Conservation (phyloP, 352 stramenopile genomes). For the Globisporangium splendens region DNA sequence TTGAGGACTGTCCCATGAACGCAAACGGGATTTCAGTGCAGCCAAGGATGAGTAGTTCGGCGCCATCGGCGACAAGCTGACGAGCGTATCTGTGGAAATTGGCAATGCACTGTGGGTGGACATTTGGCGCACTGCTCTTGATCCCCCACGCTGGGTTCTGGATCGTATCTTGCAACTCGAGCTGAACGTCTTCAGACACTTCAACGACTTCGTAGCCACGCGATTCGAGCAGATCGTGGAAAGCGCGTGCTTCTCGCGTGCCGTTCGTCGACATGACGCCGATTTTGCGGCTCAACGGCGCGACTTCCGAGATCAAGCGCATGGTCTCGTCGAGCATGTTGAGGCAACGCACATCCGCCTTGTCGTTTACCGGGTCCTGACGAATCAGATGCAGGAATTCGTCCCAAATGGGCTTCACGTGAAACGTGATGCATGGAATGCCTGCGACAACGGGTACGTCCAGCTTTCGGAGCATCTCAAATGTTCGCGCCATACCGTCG, state of each 20-base stretch:
- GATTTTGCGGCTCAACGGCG: slow-evolving; percentile 20
- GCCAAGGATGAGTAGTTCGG: slow-evolving; percentile 39
- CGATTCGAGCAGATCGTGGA: slow-evolving; percentile 38
- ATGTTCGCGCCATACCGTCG: slow-evolving; percentile 42
- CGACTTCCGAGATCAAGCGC: slow-evolving; percentile 25
- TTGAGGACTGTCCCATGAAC: slow-evolving; percentile 20
- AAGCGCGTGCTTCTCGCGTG: slow-evolving; percentile 32
- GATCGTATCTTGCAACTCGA: slow-evolving; percentile 50
- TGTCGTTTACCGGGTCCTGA: background rate
- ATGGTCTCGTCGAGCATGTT: slow-evolving; percentile 43
- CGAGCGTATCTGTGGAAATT: slow-evolving; percentile 44
- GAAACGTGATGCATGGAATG: slow-evolving; percentile 54
- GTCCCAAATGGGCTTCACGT: slow-evolving; percentile 40
- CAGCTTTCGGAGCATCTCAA: slow-evolving; percentile 31
- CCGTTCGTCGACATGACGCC: slow-evolving; percentile 47
- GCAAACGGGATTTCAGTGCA: slow-evolving; percentile 57
- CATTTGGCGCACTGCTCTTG: slow-evolving; percentile 40
- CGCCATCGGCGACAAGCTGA: slow-evolving; percentile 25
- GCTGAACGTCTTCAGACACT: slow-evolving; percentile 27
- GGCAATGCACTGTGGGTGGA: slow-evolving; percentile 27
- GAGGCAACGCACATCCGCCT: slow-evolving; percentile 25
- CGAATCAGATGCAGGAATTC: slow-evolving; percentile 25
- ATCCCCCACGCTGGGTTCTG: slow-evolving; percentile 46
- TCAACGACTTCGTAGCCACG: slow-evolving; percentile 35
- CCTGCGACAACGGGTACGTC: slow-evolving; percentile 32